Conservation (phyloP, 768 basidiomycete species). For the Boletellus sp. region DNA sequence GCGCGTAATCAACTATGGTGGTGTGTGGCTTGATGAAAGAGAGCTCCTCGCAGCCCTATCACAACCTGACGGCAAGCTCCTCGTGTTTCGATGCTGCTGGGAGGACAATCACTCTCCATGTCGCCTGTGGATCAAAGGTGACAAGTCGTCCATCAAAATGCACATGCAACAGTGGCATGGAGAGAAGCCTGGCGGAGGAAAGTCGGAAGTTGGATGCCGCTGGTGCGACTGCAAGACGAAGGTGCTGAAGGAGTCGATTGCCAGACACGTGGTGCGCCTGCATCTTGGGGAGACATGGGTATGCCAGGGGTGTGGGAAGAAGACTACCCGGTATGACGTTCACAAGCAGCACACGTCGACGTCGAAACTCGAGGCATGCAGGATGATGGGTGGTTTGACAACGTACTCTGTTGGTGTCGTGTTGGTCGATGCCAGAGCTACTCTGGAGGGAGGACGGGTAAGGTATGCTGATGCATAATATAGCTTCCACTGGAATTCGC, state of each 20-base stretch:
- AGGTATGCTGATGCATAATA: neutral
- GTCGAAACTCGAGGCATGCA: constrained; percentile 3
- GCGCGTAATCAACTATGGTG: constrained; percentile 4
- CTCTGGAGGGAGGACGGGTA: constrained; percentile 1
- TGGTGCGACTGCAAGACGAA: constrained; percentile 13
- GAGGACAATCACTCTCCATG: constrained; percentile 4
- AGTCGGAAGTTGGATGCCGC: constrained; percentile 1
- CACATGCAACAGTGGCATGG: constrained; percentile 22
- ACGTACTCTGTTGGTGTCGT: constrained; percentile 5
- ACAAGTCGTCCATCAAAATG: constrained; percentile 10
- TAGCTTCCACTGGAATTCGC: too few species aligned
- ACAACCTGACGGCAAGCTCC: constrained; percentile 1
- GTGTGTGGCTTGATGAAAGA: constrained; percentile 11
- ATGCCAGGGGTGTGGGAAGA: constrained; percentile 14
- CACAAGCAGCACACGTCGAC: constrained; percentile 5
- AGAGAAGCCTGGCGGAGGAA: constrained; percentile 8
- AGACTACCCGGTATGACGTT: constrained; percentile 6
- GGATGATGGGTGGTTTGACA: constrained; percentile 4
- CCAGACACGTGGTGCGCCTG: constrained; percentile 11
- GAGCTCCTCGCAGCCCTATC: constrained; percentile 5
- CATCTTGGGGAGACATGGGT: constrained; percentile 18
- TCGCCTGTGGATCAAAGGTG: constrained; percentile 13
- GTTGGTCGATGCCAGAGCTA: constrained; percentile 2
- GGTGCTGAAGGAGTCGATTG: constrained; percentile 25
- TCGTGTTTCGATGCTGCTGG: constrained; percentile 12